Evolutionary conservation across 805 yeast genomes (phyloP).

Genomic region (Saccharomycopsis javanensis): DNA sequence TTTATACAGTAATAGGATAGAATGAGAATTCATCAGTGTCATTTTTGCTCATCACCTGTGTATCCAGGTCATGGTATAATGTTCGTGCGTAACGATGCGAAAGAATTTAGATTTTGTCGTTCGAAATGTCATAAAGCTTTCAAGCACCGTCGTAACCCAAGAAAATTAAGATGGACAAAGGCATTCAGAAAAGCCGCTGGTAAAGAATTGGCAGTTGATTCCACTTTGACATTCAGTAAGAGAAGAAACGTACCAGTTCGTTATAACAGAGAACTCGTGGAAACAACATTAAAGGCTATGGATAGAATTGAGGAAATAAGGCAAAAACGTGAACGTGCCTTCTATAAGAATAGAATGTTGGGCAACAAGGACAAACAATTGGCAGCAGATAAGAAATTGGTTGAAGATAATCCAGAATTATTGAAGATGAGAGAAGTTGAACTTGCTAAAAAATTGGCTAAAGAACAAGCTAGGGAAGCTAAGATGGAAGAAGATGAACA

Average conservation of each 20-base stretch:
- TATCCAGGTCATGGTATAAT: conserved; percentile 92
- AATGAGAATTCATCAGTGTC: conserved; percentile 88
- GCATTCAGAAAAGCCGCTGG: conserved; percentile 99
- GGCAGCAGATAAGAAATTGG: conserved; percentile 78
- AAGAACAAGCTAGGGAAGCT: conserved; percentile 49
- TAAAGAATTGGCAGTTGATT: conserved; percentile 94
- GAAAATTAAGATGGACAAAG: conserved; percentile 97
- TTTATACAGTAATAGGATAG: not conserved
- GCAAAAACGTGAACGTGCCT: conserved; percentile 92
- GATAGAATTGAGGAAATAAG: conserved; percentile 92
- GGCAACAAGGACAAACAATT: conserved; percentile 86
- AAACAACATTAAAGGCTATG: conserved; percentile 93
- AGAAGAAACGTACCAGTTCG: conserved; percentile 97
- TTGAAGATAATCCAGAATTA: conserved; percentile 80
- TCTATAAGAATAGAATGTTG: conserved; percentile 98
- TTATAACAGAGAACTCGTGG: conserved; percentile 92
- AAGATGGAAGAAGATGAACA: conserved; percentile 38
- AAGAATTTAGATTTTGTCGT: conserved; percentile 94
- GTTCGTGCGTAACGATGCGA: conserved; percentile 97
- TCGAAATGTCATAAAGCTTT: conserved; percentile 96
- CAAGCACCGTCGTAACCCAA: conserved; percentile 97
- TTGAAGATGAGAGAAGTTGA: conserved; percentile 91
- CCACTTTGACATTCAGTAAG: conserved; percentile 91
- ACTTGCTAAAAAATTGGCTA: conserved; percentile 65
- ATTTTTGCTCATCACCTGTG: conserved; percentile 95